Percentiles rank a stretch among this genome's conserved stretches.
phyloP scores from a whole-genome alignment of 2,329 filamentous ascomycete species.

The Knoxdaviesia capensis region DNA sequence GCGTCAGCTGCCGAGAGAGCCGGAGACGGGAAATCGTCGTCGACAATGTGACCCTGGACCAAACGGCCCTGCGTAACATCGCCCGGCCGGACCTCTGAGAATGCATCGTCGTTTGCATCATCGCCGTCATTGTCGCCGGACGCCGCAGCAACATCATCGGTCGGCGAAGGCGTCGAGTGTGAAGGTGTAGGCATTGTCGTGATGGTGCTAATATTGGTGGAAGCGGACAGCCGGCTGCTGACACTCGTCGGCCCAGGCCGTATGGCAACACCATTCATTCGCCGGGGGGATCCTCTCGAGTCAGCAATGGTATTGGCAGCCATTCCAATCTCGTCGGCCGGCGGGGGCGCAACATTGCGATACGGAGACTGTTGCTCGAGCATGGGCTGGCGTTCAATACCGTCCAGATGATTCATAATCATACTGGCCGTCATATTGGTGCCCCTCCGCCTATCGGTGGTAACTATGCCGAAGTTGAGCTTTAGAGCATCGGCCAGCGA shows the following conservation, averaged over 20 bases:
- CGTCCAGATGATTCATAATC: slow-evolving; percentile 50
- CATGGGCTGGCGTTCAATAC: slow-evolving; percentile 25
- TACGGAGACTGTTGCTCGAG: slow-evolving; percentile 11
- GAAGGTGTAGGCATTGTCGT: neutral
- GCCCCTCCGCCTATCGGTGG: slow-evolving; percentile 53
- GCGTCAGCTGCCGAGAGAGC: slow-evolving; percentile 48
- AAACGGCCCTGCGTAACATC: slow-evolving; percentile 85
- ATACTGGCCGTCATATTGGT: slow-evolving; percentile 55
- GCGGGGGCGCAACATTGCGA: no score
- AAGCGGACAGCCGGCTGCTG: no score
- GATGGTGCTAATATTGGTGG: no score
- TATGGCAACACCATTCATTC: no score
- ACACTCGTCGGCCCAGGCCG: no score
- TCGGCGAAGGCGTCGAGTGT: slow-evolving; percentile 4
- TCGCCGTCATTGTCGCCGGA: slow-evolving; percentile 17
- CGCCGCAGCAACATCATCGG: neutral
- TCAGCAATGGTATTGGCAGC: no score
- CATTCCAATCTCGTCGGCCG: no score
- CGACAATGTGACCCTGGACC: slow-evolving; percentile 85
- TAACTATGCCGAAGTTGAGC: slow-evolving; percentile 93
- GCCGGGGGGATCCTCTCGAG: no score
- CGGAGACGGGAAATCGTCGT: slow-evolving; percentile 77
- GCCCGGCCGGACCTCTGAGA: slow-evolving; percentile 33
- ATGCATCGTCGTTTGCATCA: slow-evolving; percentile 4
- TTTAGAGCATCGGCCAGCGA: slow-evolving; percentile 90